phyloP scores from a whole-genome alignment of 129 eudicot species.

The Tagetes patula region DNA sequence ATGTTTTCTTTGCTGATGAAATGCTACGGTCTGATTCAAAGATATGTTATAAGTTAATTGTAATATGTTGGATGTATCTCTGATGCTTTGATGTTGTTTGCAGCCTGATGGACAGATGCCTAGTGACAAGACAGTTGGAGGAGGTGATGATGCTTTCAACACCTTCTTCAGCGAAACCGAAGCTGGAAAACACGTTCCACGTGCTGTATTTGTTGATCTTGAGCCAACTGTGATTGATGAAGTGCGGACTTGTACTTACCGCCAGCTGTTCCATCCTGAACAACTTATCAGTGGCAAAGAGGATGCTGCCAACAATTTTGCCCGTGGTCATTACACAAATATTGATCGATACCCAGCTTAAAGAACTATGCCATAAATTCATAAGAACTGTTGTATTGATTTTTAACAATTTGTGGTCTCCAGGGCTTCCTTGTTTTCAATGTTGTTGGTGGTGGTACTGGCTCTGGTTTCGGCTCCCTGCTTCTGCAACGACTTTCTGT shows the following conservation, averaged over 20 bases:
- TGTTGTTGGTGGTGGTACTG: slow-evolving; percentile 56
- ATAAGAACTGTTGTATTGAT: no score
- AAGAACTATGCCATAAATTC: no score
- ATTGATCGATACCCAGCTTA: no score
- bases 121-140: slow-evolving; percentile 59
- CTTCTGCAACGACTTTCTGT: slow-evolving; percentile 64
- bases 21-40: no score
- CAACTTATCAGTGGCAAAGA: slow-evolving; percentile 69
- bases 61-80: background rate
- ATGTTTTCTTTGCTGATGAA: no score
- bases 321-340: slow-evolving; percentile 80
- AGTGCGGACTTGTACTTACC: slow-evolving; percentile 61
- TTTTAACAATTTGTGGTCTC: slow-evolving; percentile 33
- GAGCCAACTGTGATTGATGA: slow-evolving; percentile 81
- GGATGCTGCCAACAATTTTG: slow-evolving; percentile 80
- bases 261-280: slow-evolving; percentile 73
- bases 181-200: slow-evolving; percentile 67
- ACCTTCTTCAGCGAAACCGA: slow-evolving; percentile 80
- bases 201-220: slow-evolving; percentile 73
- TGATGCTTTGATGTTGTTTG: slow-evolving; percentile 7
- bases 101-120: slow-evolving; percentile 91
- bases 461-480: slow-evolving; percentile 65
- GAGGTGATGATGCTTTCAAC: slow-evolving; percentile 76
- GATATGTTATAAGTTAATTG: no score
- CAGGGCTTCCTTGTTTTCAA: slow-evolving; percentile 72